Conservation (phyloP, 1,284 basidiomycete genomes). For the Cutaneotrichosporon mucoides region DNA sequence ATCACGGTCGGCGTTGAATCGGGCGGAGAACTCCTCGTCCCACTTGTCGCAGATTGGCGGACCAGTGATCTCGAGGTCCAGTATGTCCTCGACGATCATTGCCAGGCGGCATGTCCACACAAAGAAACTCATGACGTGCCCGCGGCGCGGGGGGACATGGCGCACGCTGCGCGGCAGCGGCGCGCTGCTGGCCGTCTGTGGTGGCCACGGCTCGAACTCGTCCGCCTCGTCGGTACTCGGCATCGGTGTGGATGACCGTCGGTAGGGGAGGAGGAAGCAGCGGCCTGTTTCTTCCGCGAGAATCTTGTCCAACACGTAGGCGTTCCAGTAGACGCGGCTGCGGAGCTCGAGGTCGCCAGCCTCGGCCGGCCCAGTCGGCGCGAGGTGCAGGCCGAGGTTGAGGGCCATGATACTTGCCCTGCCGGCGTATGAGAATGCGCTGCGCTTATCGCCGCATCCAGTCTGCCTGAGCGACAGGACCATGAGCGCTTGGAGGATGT, state of each 20-base stretch:
- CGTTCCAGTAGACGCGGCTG: conserved; percentile 49
- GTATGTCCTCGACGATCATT: conserved; percentile 42
- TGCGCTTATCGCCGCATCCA: conserved; percentile 49
- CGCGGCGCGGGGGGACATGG: conserved; percentile 26
- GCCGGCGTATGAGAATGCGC: conserved; percentile 47
- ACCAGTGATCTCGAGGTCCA: conserved; percentile 35
- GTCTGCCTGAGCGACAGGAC: conserved; percentile 50
- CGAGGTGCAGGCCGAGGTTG: conserved; percentile 49
- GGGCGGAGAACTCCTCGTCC: conserved; percentile 14
- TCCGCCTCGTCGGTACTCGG: conserved; percentile 47
- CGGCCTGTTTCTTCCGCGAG: conserved; percentile 51
- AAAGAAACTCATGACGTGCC: conserved; percentile 39
- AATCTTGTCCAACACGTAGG: conserved; percentile 51
- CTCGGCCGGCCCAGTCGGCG: conserved; percentile 20
- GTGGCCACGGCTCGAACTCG: conserved; percentile 50
- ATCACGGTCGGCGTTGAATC: conserved; percentile 5
- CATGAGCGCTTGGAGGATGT: conserved; percentile 46
- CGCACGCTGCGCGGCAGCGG: conserved; percentile 22
- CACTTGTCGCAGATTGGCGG: conserved; percentile 16
- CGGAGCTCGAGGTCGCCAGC: conserved; percentile 40
- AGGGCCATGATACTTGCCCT: conserved; percentile 49
- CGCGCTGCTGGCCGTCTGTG: conserved; percentile 25
- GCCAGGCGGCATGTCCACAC: conserved; percentile 40
- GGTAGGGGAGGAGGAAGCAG: conserved; percentile 45
- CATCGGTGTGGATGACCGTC: conserved; percentile 46